Conservation (phyloP, 1,139 yeast genomes). For the Diutina ranongensis region DNA sequence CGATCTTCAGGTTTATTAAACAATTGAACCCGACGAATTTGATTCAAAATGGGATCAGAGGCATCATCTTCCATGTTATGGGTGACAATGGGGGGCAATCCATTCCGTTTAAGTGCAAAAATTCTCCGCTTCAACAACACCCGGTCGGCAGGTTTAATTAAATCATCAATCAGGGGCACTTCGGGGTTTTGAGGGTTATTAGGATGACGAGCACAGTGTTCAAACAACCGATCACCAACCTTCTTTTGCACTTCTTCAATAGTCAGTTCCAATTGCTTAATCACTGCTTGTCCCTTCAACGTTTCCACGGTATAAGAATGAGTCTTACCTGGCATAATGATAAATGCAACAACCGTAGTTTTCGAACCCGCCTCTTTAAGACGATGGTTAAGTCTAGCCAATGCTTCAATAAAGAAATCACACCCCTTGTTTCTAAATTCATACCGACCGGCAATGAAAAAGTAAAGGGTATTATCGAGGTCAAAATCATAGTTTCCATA, state of each 20-base stretch:
- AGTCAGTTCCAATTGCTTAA: slow-evolving; percentile 81
- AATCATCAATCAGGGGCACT: slow-evolving; percentile 59
- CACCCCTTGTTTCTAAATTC: slow-evolving; percentile 96
- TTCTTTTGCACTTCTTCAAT: slow-evolving; percentile 80
- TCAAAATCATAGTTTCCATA: slow-evolving; percentile 95
- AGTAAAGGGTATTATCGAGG: slow-evolving; percentile 83
- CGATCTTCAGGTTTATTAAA: slow-evolving; percentile 86
- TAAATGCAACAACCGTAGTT: slow-evolving; percentile 93
- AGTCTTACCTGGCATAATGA: slow-evolving; percentile 95
- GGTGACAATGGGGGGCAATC: slow-evolving; percentile 93
- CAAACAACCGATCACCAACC: slow-evolving; percentile 81
- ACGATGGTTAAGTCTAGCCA: slow-evolving; percentile 84
- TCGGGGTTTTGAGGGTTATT: slow-evolving; percentile 46
- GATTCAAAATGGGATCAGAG: slow-evolving; percentile 82
- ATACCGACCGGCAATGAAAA: slow-evolving; percentile 94
- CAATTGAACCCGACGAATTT: slow-evolving; percentile 82
- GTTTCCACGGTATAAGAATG: slow-evolving; percentile 94
- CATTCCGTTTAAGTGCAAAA: slow-evolving; percentile 79
- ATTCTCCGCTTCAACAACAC: slow-evolving; percentile 87
- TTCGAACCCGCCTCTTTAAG: slow-evolving; percentile 74
- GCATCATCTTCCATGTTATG: slow-evolving; percentile 94
- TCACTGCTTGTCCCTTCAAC: slow-evolving; percentile 90
- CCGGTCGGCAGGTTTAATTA: slow-evolving; percentile 79
- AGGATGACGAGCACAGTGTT: slow-evolving; percentile 78
- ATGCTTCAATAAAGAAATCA: slow-evolving; percentile 85